Base-by-base conservation (phyloP, 805 yeast genomes). In the Candida silvicultrix region DNA sequence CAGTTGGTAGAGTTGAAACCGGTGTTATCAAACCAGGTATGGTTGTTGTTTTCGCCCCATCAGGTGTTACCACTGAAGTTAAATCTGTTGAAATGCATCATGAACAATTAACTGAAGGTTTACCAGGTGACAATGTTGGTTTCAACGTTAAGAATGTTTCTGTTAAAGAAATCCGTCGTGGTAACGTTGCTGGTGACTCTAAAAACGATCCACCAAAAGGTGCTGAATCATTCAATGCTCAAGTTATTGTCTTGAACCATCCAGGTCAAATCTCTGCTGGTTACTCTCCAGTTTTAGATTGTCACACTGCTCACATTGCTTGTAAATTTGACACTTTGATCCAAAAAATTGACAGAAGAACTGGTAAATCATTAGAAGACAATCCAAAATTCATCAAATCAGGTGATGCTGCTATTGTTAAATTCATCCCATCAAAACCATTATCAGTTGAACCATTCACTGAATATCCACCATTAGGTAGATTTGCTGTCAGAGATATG, bases 401-500 rank as follows among this genome's bases (percentile, higher is more conserved):
- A 67, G 97, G 96, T 76, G 95, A 89, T 78, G 92, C 95, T 77
- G 90, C 95, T 67, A 85, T 89, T 70, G 96, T 92, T 63, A 82
- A 81, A 70, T 79, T 89, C 77, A 80, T 88, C 64, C 88, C 92
- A 66, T 71, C 88, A 67, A 92, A 88, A 81, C 92, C 96, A 67
- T 84, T 89, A 81, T 89, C 96, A 78, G 97, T 90, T 65, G 97
- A 89, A 79, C 84, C 95, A 63, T 90, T 83, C 85, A 75, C 83
- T 68, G 92, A 87, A 72, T 89, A 89, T 86, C 97, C 95, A 73
- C 98, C 96, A 81, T 77, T 92, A 74, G 94, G 96, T 81, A 89
- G 98, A 85, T 83, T 90, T 79, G 92, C 92, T 72, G 97, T 89
- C 82, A 90, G 97, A 86, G 97, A 89, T 79, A 89, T 89, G 97